These are phyloP conservation scores for Phytophthora fragariaefolia DNA, from an alignment of 352 stramenopile genomes.

Conservation along the genomic window DNA sequence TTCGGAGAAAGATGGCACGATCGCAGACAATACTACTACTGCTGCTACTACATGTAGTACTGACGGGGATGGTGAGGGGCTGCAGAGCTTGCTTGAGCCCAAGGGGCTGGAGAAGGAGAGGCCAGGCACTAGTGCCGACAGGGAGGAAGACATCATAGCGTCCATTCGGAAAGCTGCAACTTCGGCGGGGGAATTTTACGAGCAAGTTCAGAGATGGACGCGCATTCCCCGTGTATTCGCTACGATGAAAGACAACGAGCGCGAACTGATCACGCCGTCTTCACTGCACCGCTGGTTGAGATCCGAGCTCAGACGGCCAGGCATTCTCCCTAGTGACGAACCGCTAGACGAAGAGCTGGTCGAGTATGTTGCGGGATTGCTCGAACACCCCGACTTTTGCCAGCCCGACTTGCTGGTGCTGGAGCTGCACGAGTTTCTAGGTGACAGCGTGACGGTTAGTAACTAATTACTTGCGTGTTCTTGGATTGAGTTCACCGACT, in stretches of 20 bases:
- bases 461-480: not conserved
- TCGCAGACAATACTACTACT: too few species aligned
- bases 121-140: not conserved
- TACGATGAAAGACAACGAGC: constrained; percentile 39
- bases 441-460: constrained; percentile 41
- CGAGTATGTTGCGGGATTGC: constrained; percentile 65
- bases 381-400: constrained; percentile 77
- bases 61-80: constrained; percentile 1
- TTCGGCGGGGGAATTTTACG: constrained; percentile 48
- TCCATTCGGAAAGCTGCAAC: constrained; percentile 36
- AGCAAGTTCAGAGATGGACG: constrained; percentile 51
- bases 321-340: constrained; percentile 33
- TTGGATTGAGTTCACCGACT: constrained; percentile 1
- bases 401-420: constrained; percentile 67
- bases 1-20: not conserved
- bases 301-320: constrained; percentile 50
- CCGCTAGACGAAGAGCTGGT: constrained; percentile 66
- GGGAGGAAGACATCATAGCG: constrained; percentile 20
- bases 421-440: constrained; percentile 80
- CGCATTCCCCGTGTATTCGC: constrained; percentile 56
- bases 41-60: too few species aligned
- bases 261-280: constrained; percentile 15
- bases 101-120: not conserved
- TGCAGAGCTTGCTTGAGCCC: constrained; percentile 33
- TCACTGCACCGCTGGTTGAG: constrained; percentile 52